phyloP scores from a whole-genome alignment of 768 basidiomycete species.

The Agaricus blazei region DNA sequence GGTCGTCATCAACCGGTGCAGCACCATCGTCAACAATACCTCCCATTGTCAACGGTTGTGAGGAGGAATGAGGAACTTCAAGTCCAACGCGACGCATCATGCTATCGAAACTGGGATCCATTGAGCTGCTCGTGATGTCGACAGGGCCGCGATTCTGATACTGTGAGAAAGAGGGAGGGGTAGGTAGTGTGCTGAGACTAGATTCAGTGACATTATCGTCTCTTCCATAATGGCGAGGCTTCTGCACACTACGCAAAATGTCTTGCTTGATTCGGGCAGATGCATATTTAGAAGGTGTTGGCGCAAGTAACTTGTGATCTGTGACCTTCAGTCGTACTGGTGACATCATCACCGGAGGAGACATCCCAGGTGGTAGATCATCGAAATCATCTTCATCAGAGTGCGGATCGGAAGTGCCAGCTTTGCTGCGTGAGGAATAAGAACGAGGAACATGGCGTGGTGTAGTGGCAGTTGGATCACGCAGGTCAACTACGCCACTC shows the following conservation, averaged over 20 bases:
- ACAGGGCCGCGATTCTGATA: conserved; percentile 44
- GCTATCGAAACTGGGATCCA: conserved; percentile 60
- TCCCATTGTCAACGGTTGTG: conserved; percentile 19
- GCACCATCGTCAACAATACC: conserved; percentile 15
- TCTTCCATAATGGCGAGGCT: conserved; percentile 23
- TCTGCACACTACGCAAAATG: conserved; percentile 52
- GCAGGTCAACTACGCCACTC: conserved; percentile 73
- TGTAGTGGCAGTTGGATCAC: conserved; percentile 46
- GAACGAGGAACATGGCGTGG: conserved; percentile 30
- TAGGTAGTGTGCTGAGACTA: conserved; percentile 64
- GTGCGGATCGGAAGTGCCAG: conserved; percentile 19
- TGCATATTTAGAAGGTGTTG: conserved; percentile 71
- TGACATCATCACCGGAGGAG: conserved; percentile 52
- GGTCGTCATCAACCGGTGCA: conserved; percentile 15
- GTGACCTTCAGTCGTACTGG: conserved; percentile 38
- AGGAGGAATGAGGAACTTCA: conserved; percentile 27
- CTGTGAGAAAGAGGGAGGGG: conserved; percentile 67
- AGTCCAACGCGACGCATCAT: conserved; percentile 64
- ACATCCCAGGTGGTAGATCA: conserved; percentile 51
- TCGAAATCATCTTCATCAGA: conserved; percentile 46
- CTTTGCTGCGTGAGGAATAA: conserved; percentile 16
- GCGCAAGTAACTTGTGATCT: conserved; percentile 28
- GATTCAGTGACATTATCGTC: conserved; percentile 36
- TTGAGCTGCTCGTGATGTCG: conserved; percentile 41
- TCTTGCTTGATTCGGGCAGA: conserved; percentile 64